Evolutionary conservation across 129 eudicot genomes (phyloP), one percentile per base, ranked within the genome.

Genomic region (Flaveria trinervia): DNA sequence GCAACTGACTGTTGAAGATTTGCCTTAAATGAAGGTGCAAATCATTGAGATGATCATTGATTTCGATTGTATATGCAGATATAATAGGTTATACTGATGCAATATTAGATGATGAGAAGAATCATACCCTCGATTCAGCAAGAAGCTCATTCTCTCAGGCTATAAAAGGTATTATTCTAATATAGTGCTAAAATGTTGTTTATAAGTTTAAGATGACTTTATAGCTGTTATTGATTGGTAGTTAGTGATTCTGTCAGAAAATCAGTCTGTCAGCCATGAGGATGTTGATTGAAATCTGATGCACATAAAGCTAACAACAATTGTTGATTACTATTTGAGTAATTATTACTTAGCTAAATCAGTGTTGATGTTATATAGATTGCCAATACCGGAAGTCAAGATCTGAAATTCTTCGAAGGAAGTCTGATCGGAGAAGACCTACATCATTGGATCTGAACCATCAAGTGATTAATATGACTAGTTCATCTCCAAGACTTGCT

Each of bases 71-170:
- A 26, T 73, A 46, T 51, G 50, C 73, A 87, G 92, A 72, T 77
- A 84, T 79, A 44, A 82, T 80, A 57, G 88, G 73, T 17, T 77
- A 71, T 78, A 81, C 78, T 56, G 86, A 86, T 83, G 89, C 80
- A 74, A 92, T 86, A 73, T 80, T 67, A 30, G 78, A 87, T 1
- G 96, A 83, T 73, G 93, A 89, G 71, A 91, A 85, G 56, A 82
- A 67, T 80, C 77, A 75, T 66, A 62, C 75, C 64, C 65, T 85
- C 78, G 90, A 85, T 89, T 94, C 98, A 45, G 97, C 93, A 5
- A 91, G 98, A 77, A 94, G 83, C 81, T 94, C 98, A 36, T 93
- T 93, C 82, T 94, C 98, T 67, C 90, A 84, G 84, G 98, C 98
- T 23, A 75, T 94, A 16, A 94, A 89, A 94, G 97, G 98, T 93